A percentile compares a stretch with the other conserved stretches of the same genome.
These are phyloP conservation scores for Pseudopyricularia cyperi DNA, from an alignment of 2,329 filamentous ascomycete genomes.

Conservation along the genomic window DNA sequence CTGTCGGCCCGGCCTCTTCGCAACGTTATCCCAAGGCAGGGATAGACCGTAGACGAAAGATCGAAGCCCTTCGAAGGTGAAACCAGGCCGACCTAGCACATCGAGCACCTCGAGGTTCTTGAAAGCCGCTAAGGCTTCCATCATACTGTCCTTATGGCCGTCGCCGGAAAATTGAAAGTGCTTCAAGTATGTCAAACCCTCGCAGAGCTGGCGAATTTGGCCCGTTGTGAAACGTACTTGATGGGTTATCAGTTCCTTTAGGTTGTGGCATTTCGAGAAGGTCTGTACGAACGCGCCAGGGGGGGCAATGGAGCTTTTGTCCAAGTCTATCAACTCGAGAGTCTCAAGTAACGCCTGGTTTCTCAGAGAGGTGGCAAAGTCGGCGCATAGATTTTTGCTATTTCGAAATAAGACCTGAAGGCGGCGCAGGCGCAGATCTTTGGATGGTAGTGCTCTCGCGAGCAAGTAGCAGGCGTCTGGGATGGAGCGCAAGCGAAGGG, in stretches of 20 bases:
- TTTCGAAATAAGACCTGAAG: constrained; percentile 29
- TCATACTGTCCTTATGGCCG: too few relatives aligned
- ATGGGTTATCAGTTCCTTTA: too few relatives aligned
- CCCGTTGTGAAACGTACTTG: constrained; percentile 31
- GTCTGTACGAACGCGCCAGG: constrained; percentile 13
- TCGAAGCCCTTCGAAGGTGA: too few relatives aligned
- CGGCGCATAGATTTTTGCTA: constrained; percentile 27
- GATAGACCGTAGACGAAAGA: too few relatives aligned
- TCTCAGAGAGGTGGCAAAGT: constrained; percentile 38
- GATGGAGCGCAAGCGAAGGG: constrained; percentile 36
- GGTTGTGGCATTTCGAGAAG: constrained; percentile 34
- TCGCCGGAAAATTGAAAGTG: constrained; percentile 44
- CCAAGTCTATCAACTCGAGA: too few relatives aligned
- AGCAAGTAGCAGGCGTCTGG: constrained; percentile 38
- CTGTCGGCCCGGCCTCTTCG: too few relatives aligned
- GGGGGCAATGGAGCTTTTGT: constrained; percentile 9
- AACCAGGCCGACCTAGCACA: too few relatives aligned
- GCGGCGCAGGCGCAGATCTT: constrained; percentile 28
- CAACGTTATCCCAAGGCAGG: too few relatives aligned
- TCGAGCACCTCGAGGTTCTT: too few relatives aligned
- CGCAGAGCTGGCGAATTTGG: constrained; percentile 34
- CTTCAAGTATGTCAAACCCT: constrained; percentile 33
- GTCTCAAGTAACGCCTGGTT: constrained; percentile 31
- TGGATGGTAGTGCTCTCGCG: constrained; percentile 26
- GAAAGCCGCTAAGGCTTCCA: too few relatives aligned